Evolutionary conservation across 2,329 filamentous ascomycete genomes (phyloP).

Genomic region (Grosmannia clavigera): DNA sequence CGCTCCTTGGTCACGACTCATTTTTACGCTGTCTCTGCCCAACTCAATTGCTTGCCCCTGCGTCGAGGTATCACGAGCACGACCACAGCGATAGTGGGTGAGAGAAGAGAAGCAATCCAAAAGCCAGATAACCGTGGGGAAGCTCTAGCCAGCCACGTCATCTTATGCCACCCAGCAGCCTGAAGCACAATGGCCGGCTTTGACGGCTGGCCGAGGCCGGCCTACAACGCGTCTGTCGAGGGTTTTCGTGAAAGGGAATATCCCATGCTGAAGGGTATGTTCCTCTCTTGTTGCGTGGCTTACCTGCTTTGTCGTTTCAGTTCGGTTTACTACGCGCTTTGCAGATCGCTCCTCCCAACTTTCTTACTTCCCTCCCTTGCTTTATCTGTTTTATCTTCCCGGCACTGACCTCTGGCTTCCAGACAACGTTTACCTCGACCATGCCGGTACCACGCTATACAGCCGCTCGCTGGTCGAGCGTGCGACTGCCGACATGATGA

Average conservation of each 20-base stretch:
- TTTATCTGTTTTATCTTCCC: not conserved
- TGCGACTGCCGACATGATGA: slow-evolving; percentile 68
- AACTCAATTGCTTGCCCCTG: not conserved
- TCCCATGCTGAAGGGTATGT: slow-evolving; percentile 54
- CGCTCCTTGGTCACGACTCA: not conserved
- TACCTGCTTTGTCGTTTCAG: too few species aligned
- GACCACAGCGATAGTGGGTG: too few species aligned
- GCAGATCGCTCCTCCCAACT: not conserved
- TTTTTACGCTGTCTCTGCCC: too few species aligned
- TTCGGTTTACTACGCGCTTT: too few species aligned
- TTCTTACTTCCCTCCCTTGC: not conserved
- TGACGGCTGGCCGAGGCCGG: slow-evolving; percentile 3
- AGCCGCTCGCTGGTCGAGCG: slow-evolving; percentile 68
- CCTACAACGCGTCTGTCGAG: slow-evolving; percentile 50
- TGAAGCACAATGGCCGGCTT: not conserved
- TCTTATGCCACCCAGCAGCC: not conserved
- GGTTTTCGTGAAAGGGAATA: slow-evolving; percentile 47
- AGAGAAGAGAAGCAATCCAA: not conserved
- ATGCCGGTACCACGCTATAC: slow-evolving; percentile 84
- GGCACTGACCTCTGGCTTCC: slow-evolving; percentile 6
- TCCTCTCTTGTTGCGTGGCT: not conserved
- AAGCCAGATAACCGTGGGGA: not conserved
- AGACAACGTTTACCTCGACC: slow-evolving; percentile 77
- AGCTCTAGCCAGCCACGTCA: not conserved
- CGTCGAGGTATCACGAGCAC: too few species aligned